phyloP scores from a whole-genome alignment of 176 grass and related monocot species.

The Secale cereale region DNA sequence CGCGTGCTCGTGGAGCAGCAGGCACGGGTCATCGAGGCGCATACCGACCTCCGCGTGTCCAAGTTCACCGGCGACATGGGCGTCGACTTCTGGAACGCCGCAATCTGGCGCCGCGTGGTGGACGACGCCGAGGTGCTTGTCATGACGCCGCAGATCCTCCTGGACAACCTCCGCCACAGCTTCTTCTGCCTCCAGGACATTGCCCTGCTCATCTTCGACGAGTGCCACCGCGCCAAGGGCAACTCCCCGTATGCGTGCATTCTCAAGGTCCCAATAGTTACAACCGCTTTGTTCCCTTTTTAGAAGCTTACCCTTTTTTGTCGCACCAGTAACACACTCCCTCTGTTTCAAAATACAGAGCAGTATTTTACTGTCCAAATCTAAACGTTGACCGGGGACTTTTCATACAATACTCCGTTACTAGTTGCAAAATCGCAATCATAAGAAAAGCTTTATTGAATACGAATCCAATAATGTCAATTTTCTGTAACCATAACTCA shows the following conservation, averaged over 20 bases:
- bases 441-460: not conserved
- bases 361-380: not conserved
- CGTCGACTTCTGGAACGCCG: constrained; percentile 51
- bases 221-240: constrained; percentile 64
- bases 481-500: not conserved
- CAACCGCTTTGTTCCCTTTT: not conserved
- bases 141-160: constrained; percentile 87
- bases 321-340: not conserved
- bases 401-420: not conserved
- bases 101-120: constrained; percentile 27
- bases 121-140: constrained; percentile 65
- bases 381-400: not conserved
- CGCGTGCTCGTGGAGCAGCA: constrained; percentile 80
- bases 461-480: not conserved
- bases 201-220: constrained; percentile 76
- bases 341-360: not conserved
- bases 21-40: constrained; percentile 48
- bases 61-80: constrained; percentile 74
- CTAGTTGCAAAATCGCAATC: not conserved
- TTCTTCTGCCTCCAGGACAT: constrained; percentile 60
- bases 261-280: constrained; percentile 41
- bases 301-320: not conserved
- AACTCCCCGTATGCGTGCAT: constrained; percentile 62
- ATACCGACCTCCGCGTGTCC: constrained; percentile 59
- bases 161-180: constrained; percentile 64